Percentiles rank a stretch among this genome's conserved stretches.
Evolutionary conservation across 345 rosid genomes (phyloP).

Genomic region (Ceriops zippeliana): DNA sequence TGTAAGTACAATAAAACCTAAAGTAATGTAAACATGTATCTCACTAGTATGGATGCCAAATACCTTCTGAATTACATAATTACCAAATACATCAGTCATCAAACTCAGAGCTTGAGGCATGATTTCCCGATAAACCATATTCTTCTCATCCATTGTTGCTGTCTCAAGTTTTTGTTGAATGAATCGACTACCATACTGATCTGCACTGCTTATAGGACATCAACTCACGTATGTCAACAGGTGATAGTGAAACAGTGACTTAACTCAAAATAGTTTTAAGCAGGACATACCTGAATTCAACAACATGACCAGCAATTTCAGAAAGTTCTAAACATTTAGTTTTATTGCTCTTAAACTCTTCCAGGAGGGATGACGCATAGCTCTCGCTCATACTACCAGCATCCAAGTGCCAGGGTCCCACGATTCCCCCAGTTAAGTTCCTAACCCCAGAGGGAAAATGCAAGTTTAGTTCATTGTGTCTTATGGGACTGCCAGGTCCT

Average conservation of each 20-base stretch:
- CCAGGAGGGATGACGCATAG: constrained; percentile 59
- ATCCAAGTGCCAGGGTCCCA: constrained; percentile 60
- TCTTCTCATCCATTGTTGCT: constrained; percentile 72
- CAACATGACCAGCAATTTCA: constrained; percentile 69
- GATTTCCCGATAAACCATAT: constrained; percentile 84
- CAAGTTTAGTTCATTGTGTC: constrained; percentile 48
- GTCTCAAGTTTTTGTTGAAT: constrained; percentile 97
- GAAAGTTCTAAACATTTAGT: constrained; percentile 66
- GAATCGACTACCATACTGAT: constrained; percentile 94
- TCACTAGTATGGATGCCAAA: constrained; percentile 1
- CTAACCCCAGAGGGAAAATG: constrained; percentile 51
- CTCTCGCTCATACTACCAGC: constrained; percentile 44
- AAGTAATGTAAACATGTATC: neutral
- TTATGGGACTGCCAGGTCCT: constrained; percentile 47
- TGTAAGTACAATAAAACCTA: neutral
- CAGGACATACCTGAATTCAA: constrained; percentile 57
- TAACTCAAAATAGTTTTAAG: neutral
- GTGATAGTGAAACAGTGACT: neutral
- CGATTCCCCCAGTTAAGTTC: constrained; percentile 43
- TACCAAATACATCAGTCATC: constrained; percentile 97
- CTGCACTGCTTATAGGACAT: constrained; percentile 49
- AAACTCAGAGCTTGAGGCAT: constrained; percentile 78
- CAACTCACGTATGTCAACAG: constrained; percentile 6
- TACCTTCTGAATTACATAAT: constrained; percentile 80
- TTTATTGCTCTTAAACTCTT: constrained; percentile 68